phyloP scores from a whole-genome alignment of 192 early-diverging fungal genomes.

The Entomortierella beljakovae region DNA sequence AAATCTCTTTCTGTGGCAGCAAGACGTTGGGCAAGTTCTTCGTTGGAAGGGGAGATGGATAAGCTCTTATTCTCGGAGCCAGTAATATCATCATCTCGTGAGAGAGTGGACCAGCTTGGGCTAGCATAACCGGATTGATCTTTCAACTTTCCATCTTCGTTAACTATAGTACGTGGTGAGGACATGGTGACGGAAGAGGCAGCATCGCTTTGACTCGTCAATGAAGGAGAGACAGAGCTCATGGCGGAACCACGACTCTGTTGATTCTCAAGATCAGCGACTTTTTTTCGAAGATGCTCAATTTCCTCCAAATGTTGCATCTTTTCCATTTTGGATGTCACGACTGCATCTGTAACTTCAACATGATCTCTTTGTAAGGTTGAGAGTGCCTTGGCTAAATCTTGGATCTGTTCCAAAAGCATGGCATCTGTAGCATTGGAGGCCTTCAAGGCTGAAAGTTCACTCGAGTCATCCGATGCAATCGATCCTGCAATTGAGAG shows the following conservation, averaged over 20 bases:
- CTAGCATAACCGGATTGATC: constrained; percentile 21
- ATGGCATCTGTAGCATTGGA: constrained; percentile 35
- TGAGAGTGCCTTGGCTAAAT: constrained; percentile 75
- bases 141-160: constrained; percentile 33
- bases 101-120: constrained; percentile 39
- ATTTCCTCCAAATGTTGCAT: constrained; percentile 62
- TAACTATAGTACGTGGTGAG: constrained; percentile 15
- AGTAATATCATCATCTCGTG: constrained; percentile 28
- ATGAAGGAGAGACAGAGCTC: constrained; percentile 39
- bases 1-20: constrained; percentile 33
- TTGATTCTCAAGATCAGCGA: constrained; percentile 57
- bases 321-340: constrained; percentile 67
- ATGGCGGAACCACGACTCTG: constrained; percentile 58
- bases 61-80: constrained; percentile 30
- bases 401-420: constrained; percentile 68
- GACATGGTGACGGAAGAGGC: constrained; percentile 39
- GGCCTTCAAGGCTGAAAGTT: not conserved
- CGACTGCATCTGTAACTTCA: constrained; percentile 68
- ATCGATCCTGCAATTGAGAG: constrained; percentile 52
- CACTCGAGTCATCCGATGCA: constrained; percentile 15
- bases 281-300: constrained; percentile 63
- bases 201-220: constrained; percentile 49
- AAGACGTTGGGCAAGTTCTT: constrained; percentile 31
- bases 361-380: constrained; percentile 77
- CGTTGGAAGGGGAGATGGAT: constrained; percentile 27